Evolutionary conservation across 1,139 yeast species (phyloP), one percentile per base, ranked within the genome.

Genomic region (Candida anutae): DNA sequence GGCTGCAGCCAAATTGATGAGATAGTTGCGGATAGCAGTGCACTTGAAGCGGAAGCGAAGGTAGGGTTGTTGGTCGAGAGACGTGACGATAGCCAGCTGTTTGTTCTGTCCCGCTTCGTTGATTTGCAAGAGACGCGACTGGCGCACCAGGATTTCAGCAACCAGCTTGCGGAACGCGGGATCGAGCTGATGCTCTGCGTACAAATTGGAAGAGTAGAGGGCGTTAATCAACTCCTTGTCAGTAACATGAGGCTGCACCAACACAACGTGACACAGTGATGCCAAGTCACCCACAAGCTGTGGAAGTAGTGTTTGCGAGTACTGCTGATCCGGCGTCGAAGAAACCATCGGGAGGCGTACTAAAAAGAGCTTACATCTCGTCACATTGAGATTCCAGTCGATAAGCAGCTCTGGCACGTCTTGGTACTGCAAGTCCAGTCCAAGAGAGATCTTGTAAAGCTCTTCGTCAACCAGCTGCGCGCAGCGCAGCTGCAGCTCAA

Each of bases 1-100:
- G 3, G 76, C 77, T 4, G 74, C 75, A 5, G 74, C 69, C 31
- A 70, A 50, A 42, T 70, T 70, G 13, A 70, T 54, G 31, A 70
- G 48, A 36, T 67, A 70, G 45, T 70, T 69, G 30, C 74, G 42
- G 13, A 70, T 45, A 6, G 75, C 74, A 16, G 68, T 60, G 31
- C 63, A 66, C 43, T 63, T 66, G 37, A 53, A 66, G 30, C 59
- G 53, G 36, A 62, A 57, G 28, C 52, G 51, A 28, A 65, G 48
- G 26, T 43, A 54, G 6, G 50, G 33, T 34, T 57, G 63, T 26
- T 41, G 48, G 16, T 51, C 57, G n/a, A 45, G 39, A 6, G 56
- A 43, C n/a, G 54, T 48, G 29, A 60, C 50, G 17, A 45, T 42
- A 26, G 46, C 45, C 28, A 34, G 42, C 22, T 29, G 27, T 28